Conservation (phyloP, 495 filamentous ascomycete species). For the Hyaloscypha bicolor region DNA sequence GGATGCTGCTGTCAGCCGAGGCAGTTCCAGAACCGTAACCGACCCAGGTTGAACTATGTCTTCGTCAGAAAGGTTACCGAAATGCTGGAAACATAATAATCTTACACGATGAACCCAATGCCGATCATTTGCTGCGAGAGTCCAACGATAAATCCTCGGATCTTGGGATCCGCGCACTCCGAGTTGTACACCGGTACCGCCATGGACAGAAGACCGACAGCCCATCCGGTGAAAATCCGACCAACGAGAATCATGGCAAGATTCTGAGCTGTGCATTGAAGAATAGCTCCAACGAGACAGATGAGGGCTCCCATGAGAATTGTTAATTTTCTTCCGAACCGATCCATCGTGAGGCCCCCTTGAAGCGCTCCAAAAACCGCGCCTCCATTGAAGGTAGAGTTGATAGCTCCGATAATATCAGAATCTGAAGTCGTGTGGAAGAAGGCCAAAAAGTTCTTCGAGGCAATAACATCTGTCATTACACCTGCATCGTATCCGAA, state of each 20-base stretch:
- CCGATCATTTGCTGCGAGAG: conserved; percentile 64
- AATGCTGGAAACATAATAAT: conserved; percentile 29
- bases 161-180: conserved; percentile 53
- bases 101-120: conserved; percentile 54
- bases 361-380: conserved; percentile 49
- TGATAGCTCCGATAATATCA: conserved; percentile 58
- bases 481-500: conserved; percentile 61
- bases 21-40: conserved; percentile 55
- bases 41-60: conserved; percentile 49
- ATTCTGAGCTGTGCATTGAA: conserved; percentile 55
- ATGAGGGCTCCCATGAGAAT: conserved; percentile 59
- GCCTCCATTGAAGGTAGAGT: conserved; percentile 58
- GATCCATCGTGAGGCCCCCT: conserved; percentile 41
- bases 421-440: conserved; percentile 51
- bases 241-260: conserved; percentile 62
- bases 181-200: conserved; percentile 62
- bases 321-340: conserved; percentile 54
- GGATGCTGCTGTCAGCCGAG: conserved; percentile 36
- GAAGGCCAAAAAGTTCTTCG: conserved; percentile 47
- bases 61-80: background rate
- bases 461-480: conserved; percentile 58
- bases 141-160: conserved; percentile 58
- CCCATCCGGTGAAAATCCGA: conserved; percentile 63
- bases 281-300: conserved; percentile 55
- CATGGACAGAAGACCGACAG: conserved; percentile 60